phyloP scores from a whole-genome alignment of 352 stramenopile species.

The Phytopythium litorale region DNA sequence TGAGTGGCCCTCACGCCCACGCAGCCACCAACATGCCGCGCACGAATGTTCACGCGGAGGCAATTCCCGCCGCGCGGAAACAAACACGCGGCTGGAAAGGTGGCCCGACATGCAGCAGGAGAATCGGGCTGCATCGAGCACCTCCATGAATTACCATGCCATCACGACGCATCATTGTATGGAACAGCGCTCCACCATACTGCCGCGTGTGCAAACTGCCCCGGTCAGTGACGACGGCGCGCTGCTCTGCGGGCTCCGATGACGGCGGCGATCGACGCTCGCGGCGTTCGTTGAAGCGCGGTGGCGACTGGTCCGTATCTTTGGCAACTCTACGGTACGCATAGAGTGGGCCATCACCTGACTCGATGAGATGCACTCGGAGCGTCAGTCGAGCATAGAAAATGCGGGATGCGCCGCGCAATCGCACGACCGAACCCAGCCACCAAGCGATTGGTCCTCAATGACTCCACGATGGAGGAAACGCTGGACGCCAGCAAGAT shows the following conservation, averaged over 20 bases:
- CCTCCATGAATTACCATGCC: too few relatives aligned
- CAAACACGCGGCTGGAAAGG: not conserved
- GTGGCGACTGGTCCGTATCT: not conserved
- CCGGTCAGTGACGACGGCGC: not conserved
- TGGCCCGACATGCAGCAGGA: too few relatives aligned
- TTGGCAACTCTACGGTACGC: not conserved
- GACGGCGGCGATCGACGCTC: not conserved
- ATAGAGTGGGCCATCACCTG: not conserved
- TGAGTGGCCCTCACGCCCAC: not conserved
- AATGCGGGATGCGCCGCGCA: not conserved
- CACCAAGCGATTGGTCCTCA: conserved; percentile 4
- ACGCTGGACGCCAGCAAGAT: too few relatives aligned
- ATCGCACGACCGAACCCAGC: conserved; percentile 1
- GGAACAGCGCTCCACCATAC: too few relatives aligned
- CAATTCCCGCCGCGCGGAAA: not conserved
- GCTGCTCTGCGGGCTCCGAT: not conserved
- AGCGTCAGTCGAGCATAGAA: not conserved
- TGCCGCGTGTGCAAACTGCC: too few relatives aligned
- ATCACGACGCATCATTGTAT: too few relatives aligned
- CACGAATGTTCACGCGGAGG: not conserved
- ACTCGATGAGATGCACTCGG: not conserved
- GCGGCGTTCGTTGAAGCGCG: not conserved
- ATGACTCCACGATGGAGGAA: too few relatives aligned
- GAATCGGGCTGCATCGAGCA: too few relatives aligned
- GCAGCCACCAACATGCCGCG: not conserved